A percentile compares a stretch with the other conserved stretches of the same genome.
Conservation (phyloP, 202 grass and related monocot species). For the Dendrocalamus latiflorus region DNA sequence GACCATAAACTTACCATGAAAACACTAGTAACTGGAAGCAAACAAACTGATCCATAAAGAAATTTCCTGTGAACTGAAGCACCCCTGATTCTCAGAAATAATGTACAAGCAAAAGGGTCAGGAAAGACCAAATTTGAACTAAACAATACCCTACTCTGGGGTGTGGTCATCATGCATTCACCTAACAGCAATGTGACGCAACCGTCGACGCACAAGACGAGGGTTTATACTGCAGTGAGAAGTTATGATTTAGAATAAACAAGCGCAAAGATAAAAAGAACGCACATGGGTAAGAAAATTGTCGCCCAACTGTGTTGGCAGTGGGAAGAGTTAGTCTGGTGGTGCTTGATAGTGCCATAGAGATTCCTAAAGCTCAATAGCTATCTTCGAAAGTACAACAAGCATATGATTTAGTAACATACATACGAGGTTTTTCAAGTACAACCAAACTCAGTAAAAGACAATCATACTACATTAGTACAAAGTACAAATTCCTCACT, state of each 20-base stretch:
- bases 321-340: background rate
- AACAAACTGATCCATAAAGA: constrained; percentile 82
- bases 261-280: background rate
- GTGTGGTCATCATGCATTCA: constrained; percentile 12
- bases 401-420: constrained; percentile 1
- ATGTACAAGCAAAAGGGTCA: constrained; percentile 17
- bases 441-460: background rate
- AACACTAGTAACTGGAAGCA: constrained; percentile 70
- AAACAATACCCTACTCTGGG: background rate
- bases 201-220: constrained; percentile 78
- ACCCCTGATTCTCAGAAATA: constrained; percentile 56
- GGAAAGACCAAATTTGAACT: constrained; percentile 2
- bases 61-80: constrained; percentile 78
- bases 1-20: constrained; percentile 65
- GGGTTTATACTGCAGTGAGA: constrained; percentile 79
- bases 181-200: constrained; percentile 85
- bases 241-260: constrained; percentile 12
- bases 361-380: background rate
- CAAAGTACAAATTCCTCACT: background rate
- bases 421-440: background rate
- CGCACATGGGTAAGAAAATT: background rate
- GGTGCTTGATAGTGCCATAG: constrained; percentile 5
- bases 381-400: background rate
- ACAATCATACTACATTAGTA: background rate
- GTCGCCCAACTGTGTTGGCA: background rate